Conservation (phyloP, 306 rosid genomes). For the Gleditsia sinensis region DNA sequence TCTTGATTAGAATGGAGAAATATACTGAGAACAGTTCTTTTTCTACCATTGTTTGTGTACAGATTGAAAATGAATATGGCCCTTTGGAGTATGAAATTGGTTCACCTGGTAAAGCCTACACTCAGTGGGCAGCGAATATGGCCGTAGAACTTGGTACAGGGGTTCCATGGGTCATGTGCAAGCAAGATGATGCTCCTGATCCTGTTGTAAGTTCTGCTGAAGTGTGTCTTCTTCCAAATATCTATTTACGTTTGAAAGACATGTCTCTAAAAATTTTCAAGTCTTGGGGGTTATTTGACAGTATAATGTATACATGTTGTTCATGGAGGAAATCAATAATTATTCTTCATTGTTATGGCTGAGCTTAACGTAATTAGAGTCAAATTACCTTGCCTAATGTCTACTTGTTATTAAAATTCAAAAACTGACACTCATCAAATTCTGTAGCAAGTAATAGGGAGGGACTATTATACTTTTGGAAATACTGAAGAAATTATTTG, state of each 20-base stretch:
- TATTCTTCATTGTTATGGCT: slow-evolving; percentile 40
- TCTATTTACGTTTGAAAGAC: slow-evolving; percentile 23
- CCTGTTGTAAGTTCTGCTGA: slow-evolving; percentile 71
- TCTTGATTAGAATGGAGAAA: slow-evolving; percentile 17
- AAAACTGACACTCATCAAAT: slow-evolving; percentile 20
- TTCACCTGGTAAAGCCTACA: slow-evolving; percentile 75
- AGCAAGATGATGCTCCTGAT: slow-evolving; percentile 99
- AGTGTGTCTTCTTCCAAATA: slow-evolving; percentile 19
- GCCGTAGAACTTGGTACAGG: slow-evolving; percentile 90
- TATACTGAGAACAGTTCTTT: slow-evolving; percentile 24
- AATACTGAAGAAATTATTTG: slow-evolving; percentile 26
- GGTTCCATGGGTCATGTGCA: slow-evolving; percentile 99
- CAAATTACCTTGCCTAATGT: slow-evolving; percentile 23
- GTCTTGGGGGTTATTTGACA: slow-evolving; percentile 39
- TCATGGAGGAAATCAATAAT: slow-evolving; percentile 32
- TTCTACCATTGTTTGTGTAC: slow-evolving; percentile 35
- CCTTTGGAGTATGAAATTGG: slow-evolving; percentile 91
- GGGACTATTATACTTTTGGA: slow-evolving; percentile 10
- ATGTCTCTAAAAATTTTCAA: neutral
- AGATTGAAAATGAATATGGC: slow-evolving; percentile 99
- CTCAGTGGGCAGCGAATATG: slow-evolving; percentile 95
- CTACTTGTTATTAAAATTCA: too few species aligned
- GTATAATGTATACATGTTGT: slow-evolving; percentile 36
- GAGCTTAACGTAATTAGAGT: slow-evolving; percentile 27
- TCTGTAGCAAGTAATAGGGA: slow-evolving; percentile 3